Percentiles rank a stretch among this genome's conserved stretches.
Conservation (phyloP, 2,329 filamentous ascomycete species). For the Ophiostoma novo-ulmi region DNA sequence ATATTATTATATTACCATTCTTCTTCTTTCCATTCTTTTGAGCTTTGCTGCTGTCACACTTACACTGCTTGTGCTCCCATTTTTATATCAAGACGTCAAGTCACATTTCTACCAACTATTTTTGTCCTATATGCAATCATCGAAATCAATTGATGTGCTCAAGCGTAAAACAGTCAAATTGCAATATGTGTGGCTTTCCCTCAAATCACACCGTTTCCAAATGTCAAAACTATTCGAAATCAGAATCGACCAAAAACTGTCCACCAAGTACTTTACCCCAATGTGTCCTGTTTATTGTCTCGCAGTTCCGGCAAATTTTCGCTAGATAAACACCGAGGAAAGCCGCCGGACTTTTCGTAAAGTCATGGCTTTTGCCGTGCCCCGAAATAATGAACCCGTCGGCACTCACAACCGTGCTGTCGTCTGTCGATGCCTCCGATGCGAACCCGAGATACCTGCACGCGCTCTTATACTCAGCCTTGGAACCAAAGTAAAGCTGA, state of each 20-base stretch:
- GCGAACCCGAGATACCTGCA: background rate
- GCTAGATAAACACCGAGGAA: background rate
- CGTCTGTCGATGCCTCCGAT: background rate
- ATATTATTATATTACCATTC: background rate
- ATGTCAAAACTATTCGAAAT: background rate
- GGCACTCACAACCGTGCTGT: background rate
- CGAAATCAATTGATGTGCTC: background rate
- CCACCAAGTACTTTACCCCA: conserved; percentile 2
- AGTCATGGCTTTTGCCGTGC: background rate
- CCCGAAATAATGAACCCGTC: conserved; percentile 2
- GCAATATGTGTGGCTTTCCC: background rate
- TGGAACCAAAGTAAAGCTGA: background rate
- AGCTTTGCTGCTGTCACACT: background rate
- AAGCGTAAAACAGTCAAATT: too few relatives aligned
- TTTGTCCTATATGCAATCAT: background rate
- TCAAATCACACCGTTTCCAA: too few relatives aligned
- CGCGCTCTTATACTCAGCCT: background rate
- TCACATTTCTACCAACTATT: background rate
- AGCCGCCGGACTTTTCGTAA: background rate
- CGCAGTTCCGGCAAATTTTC: background rate
- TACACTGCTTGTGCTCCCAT: background rate
- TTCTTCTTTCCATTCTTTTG: conserved; percentile 1
- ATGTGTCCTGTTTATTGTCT: background rate
- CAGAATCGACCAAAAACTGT: background rate
- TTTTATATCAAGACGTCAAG: background rate